Base-by-base conservation (phyloP, 2,329 filamentous ascomycete species). In the Botryotinia convoluta region DNA sequence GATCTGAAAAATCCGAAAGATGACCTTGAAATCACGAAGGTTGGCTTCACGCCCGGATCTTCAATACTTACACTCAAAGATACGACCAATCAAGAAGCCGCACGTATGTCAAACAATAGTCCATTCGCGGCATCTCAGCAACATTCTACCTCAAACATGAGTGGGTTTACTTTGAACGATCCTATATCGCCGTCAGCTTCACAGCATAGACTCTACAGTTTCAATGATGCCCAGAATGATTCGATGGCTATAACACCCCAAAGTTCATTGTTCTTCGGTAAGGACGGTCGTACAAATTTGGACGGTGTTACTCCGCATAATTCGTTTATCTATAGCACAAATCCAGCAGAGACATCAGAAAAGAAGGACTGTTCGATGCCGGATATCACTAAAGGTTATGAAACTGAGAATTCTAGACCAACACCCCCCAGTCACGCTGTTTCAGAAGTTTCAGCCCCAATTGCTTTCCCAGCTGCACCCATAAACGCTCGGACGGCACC, bases 401-500 rank as follows among this genome's bases (percentile, higher is more conserved):
- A 29, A 54, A 67, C 10, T 9, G 64, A 67, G 35, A 29, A 26
- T 29, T n/a, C 64, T 67, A 48, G 64, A 18, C 45, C 45, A 39
- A 26, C 35, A 29, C 45, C 35, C 20, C 64, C 45, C 3, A 39
- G 39, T 39, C 64, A 37, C 32, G 44, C 35, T 32, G 71, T 18
- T 29, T 51, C 71, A 69, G 71, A 63, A 51, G 64, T 42, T 42
- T 60, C 64, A 12, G 45, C 45, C 0, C 64, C 64, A 39, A 48
- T 57, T 35, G 64, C 71, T 44, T 37, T 60, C 3, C 51, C 65
- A n/a, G 65, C 69, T 39, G 10, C 32, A 39, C 64, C 64, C 4
- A 39, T 67, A 45, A 67, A 67, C 37, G 64, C 64, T 67, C 45
- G 64, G n/a, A 35, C 69, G 8, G 12, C 45, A 42, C 57, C 69